Conservation (phyloP, 164 flowering plant genomes). For the Paratinospora sagittata region DNA sequence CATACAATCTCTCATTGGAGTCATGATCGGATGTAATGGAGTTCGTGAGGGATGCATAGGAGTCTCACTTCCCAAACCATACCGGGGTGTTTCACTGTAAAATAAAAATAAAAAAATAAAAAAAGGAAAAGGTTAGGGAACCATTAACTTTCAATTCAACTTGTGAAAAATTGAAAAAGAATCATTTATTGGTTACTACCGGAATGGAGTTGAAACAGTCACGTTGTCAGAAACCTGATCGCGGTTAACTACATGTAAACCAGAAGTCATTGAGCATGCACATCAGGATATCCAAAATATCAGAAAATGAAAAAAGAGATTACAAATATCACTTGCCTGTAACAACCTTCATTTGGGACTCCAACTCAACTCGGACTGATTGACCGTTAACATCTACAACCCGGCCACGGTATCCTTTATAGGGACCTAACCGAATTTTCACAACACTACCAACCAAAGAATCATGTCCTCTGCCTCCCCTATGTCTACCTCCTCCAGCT, state of each 20-base stretch:
- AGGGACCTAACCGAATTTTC: slow-evolving; percentile 78
- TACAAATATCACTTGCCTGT: slow-evolving; percentile 54
- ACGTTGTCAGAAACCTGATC: slow-evolving; percentile 57
- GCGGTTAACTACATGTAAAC: slow-evolving; percentile 63
- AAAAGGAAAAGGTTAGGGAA: slow-evolving; percentile 2
- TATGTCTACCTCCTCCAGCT: slow-evolving; percentile 67
- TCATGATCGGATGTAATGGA: slow-evolving; percentile 84
- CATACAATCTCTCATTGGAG: slow-evolving; percentile 92
- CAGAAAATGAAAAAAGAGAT: background rate
- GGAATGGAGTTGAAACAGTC: slow-evolving; percentile 55
- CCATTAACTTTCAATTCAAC: background rate
- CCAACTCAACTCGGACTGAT: slow-evolving; percentile 75
- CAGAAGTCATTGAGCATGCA: background rate
- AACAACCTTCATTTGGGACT: slow-evolving; percentile 89
- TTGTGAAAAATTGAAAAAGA: slow-evolving; percentile 4
- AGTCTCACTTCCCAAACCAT: slow-evolving; percentile 87
- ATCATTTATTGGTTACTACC: slow-evolving; percentile 31
- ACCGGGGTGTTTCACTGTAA: slow-evolving; percentile 54
- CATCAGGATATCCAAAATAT: background rate
- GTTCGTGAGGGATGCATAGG: slow-evolving; percentile 97
- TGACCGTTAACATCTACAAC: slow-evolving; percentile 67
- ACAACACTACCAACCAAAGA: slow-evolving; percentile 58
- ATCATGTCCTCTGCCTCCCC: slow-evolving; percentile 92
- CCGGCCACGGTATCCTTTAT: slow-evolving; percentile 92
- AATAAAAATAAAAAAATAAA: background rate